Percentiles rank a stretch among this genome's conserved stretches.
These are phyloP conservation scores for Plantago elongata DNA, from an alignment of 257 asterid genomes.

Conservation along the genomic window DNA sequence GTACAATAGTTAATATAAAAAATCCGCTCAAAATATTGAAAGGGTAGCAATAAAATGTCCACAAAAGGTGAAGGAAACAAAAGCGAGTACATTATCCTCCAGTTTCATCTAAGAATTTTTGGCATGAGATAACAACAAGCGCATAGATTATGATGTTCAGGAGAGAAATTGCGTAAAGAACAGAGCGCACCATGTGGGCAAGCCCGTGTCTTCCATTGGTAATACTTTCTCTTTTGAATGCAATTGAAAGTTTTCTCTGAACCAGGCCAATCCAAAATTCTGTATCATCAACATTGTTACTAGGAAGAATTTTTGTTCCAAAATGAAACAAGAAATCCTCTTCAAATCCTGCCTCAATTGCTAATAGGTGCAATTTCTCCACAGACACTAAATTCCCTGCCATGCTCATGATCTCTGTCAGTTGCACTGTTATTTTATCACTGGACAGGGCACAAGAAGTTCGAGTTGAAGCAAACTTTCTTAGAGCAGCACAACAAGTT, in stretches of 20 bases:
- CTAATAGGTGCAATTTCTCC: conserved; percentile 56
- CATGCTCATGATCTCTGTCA: conserved; percentile 54
- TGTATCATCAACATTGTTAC: conserved; percentile 43
- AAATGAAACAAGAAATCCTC: conserved; percentile 59
- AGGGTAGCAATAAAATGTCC: background rate
- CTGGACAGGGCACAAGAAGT: conserved; percentile 39
- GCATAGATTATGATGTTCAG: background rate
- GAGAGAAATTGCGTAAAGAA: conserved; percentile 2
- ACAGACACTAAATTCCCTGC: conserved; percentile 46
- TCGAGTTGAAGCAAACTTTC: conserved; percentile 43
- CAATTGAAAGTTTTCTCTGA: conserved; percentile 52
- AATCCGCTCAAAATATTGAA: background rate
- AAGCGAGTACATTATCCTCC: background rate
- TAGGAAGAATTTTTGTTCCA: conserved; percentile 60
- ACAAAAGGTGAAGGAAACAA: no score
- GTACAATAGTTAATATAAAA: background rate
- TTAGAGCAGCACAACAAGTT: conserved; percentile 58
- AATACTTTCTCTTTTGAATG: conserved; percentile 69
- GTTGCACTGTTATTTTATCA: conserved; percentile 34
- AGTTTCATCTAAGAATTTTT: background rate
- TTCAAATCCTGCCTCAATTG: conserved; percentile 82
- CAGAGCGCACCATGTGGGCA: conserved; percentile 43
- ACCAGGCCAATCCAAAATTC: conserved; percentile 81
- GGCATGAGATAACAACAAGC: background rate
- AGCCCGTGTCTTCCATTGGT: conserved; percentile 31